Evolutionary conservation across 2,329 filamentous ascomycete genomes (phyloP).

Genomic region (Celoporthe dispersa): DNA sequence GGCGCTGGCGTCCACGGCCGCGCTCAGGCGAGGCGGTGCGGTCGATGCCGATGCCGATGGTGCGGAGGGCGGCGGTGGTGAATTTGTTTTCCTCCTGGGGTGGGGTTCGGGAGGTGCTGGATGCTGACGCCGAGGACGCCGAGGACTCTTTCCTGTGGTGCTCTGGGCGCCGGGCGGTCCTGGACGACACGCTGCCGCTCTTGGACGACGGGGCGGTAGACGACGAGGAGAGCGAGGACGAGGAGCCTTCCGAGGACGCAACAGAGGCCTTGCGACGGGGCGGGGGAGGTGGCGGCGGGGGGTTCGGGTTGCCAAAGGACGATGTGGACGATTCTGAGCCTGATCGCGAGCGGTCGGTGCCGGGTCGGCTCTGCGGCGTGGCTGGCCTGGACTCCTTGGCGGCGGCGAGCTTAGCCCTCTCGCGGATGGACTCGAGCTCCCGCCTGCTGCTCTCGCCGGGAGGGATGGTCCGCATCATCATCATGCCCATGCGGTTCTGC

Average conservation of each 20-base stretch:
- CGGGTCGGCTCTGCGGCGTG: constrained; percentile 11
- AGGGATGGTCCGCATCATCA: constrained; percentile 24
- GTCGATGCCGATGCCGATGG: constrained; percentile 23
- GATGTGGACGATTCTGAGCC: constrained; percentile 25
- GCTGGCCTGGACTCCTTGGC: constrained; percentile 13
- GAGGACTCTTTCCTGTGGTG: constrained; percentile 9
- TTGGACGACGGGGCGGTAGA: constrained; percentile 18
- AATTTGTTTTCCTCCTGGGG: constrained; percentile 20
- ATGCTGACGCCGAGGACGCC: constrained; percentile 3
- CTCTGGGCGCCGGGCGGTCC: constrained; percentile 8
- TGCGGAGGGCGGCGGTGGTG: constrained; percentile 21
- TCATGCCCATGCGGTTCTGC: constrained; percentile 24
- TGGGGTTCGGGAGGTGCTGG: constrained; percentile 20
- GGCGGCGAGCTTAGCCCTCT: constrained; percentile 22
- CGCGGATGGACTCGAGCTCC: constrained; percentile 28
- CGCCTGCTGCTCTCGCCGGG: constrained; percentile 27
- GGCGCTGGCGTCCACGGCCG: constrained; percentile 23
- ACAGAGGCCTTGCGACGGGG: constrained; percentile 23
- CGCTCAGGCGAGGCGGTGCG: constrained; percentile 25
- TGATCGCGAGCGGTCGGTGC: constrained; percentile 24
- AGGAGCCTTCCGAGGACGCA: constrained; percentile 23
- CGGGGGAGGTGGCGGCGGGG: constrained; percentile 8
- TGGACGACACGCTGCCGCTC: constrained; percentile 1
- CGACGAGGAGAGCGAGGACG: constrained; percentile 12
- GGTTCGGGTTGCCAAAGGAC: constrained; percentile 17